Evolutionary conservation across 192 early-diverging fungal genomes (phyloP), one percentile per base, ranked within the genome.

Genomic region (Chytriomyces hyalinus): DNA sequence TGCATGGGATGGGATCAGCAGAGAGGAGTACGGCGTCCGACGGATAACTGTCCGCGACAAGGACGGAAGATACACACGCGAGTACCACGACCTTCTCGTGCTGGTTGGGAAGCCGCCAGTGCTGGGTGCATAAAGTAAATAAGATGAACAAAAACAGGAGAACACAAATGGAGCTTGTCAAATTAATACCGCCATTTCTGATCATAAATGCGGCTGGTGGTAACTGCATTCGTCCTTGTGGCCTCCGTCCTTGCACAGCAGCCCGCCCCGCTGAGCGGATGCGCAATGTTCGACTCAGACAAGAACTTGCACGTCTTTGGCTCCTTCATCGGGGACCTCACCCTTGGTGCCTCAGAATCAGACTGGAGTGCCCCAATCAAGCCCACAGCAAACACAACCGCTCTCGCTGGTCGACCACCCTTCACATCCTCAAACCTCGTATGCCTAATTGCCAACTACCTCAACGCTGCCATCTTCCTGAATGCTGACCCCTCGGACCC

Each of bases 21-120:
- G 53, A 57, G 15, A 57, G 53, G 53, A 57, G 53, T 73, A 63
- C 63, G 5, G 26, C 22, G 60, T 62, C 0, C 49, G 57, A 22
- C 24, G 11, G 9, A 48, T 73, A 43, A 44, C 61, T 13, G 72
- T 73, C 13, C 24, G 72, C 15, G 63, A 10, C n/a, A 10, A 46
- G 7, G 61, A 73, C 26, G 72, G 72, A 1, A 10, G 15, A 20
- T 73, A 73, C 48, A 28, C 72, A 13, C 6, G 4, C 28, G 44
- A 61, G 61, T 73, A 73, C 26, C 72, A 73, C 44, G 72, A 73
- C 3, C 17, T 73, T 11, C 44, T 73, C 3, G 72, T 73, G 15
- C 46, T 73, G 61, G 72, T 73, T 10, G 72, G 72, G 50, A 73
- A 73, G 26, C 72, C 72, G 28, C 72, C 72, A 28, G 11, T 73